Evolutionary conservation across 371 early-diverging fungal species (phyloP).

Genomic region (Syncephalastrum racemosum): DNA sequence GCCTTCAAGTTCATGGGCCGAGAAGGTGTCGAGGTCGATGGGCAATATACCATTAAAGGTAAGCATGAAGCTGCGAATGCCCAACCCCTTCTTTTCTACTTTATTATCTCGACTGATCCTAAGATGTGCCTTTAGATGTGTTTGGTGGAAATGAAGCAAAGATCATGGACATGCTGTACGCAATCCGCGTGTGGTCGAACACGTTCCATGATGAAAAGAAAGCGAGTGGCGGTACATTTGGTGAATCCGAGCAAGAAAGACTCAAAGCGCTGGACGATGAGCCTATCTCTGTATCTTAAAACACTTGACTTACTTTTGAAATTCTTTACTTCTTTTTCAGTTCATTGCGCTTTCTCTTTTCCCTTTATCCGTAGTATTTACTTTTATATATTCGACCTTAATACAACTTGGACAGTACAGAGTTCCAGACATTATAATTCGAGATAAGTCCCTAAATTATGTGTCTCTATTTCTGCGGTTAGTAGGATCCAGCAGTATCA

Average conservation of each 20-base stretch:
- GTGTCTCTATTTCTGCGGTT: no score
- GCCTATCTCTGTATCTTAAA: slow-evolving; percentile 44
- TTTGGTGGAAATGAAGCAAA: slow-evolving; percentile 53
- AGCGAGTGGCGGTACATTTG: slow-evolving; percentile 38
- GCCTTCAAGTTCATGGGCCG: slow-evolving; percentile 66
- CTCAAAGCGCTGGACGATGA: slow-evolving; percentile 21
- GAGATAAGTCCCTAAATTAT: no score
- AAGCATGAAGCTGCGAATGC: slow-evolving; percentile 6
- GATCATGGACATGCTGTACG: slow-evolving; percentile 46
- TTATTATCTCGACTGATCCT: not conserved
- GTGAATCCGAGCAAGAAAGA: slow-evolving; percentile 23
- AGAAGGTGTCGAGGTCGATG: slow-evolving; percentile 55
- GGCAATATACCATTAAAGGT: slow-evolving; percentile 56
- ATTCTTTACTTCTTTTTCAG: not conserved
- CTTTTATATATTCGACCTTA: no score
- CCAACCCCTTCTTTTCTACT: no score
- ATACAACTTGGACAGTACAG: no score
- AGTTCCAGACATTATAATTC: no score
- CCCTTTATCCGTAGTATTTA: no score
- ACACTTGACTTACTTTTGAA: not conserved
- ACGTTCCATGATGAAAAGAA: slow-evolving; percentile 18
- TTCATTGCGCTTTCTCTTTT: slow-evolving; percentile 1
- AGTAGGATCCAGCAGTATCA: no score
- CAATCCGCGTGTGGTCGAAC: slow-evolving; percentile 37
- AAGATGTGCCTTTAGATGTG: slow-evolving; percentile 25